Base-by-base conservation (phyloP, 306 rosid species). In the Acacia melanoxylon region DNA sequence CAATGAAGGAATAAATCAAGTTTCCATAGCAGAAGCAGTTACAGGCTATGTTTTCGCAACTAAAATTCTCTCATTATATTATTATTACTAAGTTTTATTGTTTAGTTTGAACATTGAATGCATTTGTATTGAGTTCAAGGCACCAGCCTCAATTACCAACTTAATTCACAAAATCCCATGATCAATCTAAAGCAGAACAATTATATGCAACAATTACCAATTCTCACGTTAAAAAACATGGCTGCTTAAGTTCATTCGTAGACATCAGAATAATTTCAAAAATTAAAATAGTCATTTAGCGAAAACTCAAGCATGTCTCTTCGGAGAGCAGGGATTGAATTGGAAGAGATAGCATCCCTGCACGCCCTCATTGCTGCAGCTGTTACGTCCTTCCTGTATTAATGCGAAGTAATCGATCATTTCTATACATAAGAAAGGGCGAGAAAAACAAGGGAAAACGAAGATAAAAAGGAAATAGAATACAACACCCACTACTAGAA, bases 321-420 rank as follows among this genome's bases (percentile, higher is more conserved):
- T 45, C 99, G 90, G 69, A 95, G 93, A 45, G 98, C 98, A 3
- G 98, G 97, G 72, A 93, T 95, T 63, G 98, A 95, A 90, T 95
- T 95, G 61, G 99, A 93, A 80, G 98, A 81, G 86, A 93, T 93
- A 65, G 97, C 99, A 86, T 95, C 97, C 82, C 94, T 89, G 79
- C 99, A 95, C 0, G 99, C 98, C 31, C 97, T 89, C 97, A 91
- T 95, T 45, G 99, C 98, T 25, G 99, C 99, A 68, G 93, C 85
- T 27, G 99, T 95, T 74, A 93, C 82, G 68, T 95, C 83, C 89
- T 95, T 97, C 51, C 98, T 94, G 89, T 81, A 25, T 46, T 33
- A 42, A 76, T 49, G 12, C 27, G 29, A 44, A 14, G n/a, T 25
- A 13, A 71, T 68, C 25, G 45, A 24, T 13, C 12, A 69, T 41